Evolutionary conservation across 352 stramenopile genomes (phyloP).

Genomic region (Phytophthora tubulina): DNA sequence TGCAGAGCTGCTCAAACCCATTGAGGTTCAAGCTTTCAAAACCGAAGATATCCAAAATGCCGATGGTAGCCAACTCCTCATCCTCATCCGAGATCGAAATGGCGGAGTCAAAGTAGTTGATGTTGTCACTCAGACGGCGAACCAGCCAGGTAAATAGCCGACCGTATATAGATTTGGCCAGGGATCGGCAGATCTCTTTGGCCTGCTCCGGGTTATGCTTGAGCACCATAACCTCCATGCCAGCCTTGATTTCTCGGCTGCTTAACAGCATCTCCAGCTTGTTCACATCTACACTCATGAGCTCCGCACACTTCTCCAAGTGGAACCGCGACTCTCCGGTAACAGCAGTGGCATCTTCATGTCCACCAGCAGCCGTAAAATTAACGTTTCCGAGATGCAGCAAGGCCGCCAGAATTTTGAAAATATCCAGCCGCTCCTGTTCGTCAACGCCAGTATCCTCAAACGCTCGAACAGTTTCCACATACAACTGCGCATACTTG

Average conservation of each 20-base stretch:
- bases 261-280: slow-evolving; percentile 92
- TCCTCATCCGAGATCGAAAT: slow-evolving; percentile 54
- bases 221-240: slow-evolving; percentile 90
- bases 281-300: slow-evolving; percentile 88
- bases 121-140: slow-evolving; percentile 79
- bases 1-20: slow-evolving; percentile 89
- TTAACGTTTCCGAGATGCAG: slow-evolving; percentile 97
- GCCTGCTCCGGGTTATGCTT: slow-evolving; percentile 73
- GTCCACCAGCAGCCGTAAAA: slow-evolving; percentile 60
- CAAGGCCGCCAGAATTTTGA: slow-evolving; percentile 89
- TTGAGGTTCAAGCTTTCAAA: slow-evolving; percentile 89
- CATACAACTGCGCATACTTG: slow-evolving; percentile 70
- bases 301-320: slow-evolving; percentile 84
- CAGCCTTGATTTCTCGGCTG: slow-evolving; percentile 92
- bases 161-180: slow-evolving; percentile 97
- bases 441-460: slow-evolving; percentile 73
- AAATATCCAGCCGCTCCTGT: slow-evolving; percentile 63
- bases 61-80: slow-evolving; percentile 73
- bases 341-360: slow-evolving; percentile 60
- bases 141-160: slow-evolving; percentile 97
- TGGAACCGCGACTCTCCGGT: slow-evolving; percentile 49
- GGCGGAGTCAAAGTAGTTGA: slow-evolving; percentile 72
- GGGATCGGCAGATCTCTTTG: slow-evolving; percentile 92
- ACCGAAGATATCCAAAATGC: slow-evolving; percentile 92
- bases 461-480: slow-evolving; percentile 79